Evolutionary conservation across 2,329 filamentous ascomycete species (phyloP).

Genomic region (Monosporascus sp.): DNA sequence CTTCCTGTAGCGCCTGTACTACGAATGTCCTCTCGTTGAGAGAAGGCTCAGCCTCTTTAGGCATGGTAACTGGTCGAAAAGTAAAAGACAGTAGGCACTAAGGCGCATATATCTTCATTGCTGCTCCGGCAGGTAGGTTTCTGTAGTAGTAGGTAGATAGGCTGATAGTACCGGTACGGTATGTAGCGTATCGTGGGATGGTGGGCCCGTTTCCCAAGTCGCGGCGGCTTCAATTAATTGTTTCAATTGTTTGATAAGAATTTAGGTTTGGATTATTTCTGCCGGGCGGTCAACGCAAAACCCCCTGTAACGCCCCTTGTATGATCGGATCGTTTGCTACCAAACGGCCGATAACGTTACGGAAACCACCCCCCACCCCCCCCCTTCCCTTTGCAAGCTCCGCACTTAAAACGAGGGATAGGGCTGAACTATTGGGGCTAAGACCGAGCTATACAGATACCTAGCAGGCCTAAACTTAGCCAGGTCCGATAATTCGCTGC

Average conservation of each 20-base stretch:
- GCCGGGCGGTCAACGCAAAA: constrained; percentile 41
- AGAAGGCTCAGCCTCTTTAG: constrained; percentile 86
- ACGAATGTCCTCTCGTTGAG: constrained; percentile 85
- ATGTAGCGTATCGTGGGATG: constrained; percentile 7
- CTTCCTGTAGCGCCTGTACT: constrained; percentile 72
- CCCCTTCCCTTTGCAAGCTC: no score
- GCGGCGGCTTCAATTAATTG: constrained; percentile 12
- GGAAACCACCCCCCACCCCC: no score
- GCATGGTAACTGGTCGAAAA: constrained; percentile 55
- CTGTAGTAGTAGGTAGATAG: background rate
- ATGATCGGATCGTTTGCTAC: constrained; percentile 9
- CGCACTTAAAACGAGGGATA: no score
- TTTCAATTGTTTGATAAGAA: constrained; percentile 10
- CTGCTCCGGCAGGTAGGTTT: constrained; percentile 1
- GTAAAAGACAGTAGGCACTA: constrained; percentile 5
- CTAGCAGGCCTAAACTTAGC: no score
- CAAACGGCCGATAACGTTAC: constrained; percentile 5
- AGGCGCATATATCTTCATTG: constrained; percentile 14
- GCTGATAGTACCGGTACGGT: background rate
- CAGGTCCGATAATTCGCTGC: no score
- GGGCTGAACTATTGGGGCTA: no score
- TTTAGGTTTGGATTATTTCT: constrained; percentile 34
- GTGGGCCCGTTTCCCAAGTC: constrained; percentile 16
- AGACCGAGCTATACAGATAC: no score
- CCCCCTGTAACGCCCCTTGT: constrained; percentile 9